These are phyloP conservation scores for Solanum sitiens DNA, from an alignment of 257 asterid species.

Conservation along the genomic window DNA sequence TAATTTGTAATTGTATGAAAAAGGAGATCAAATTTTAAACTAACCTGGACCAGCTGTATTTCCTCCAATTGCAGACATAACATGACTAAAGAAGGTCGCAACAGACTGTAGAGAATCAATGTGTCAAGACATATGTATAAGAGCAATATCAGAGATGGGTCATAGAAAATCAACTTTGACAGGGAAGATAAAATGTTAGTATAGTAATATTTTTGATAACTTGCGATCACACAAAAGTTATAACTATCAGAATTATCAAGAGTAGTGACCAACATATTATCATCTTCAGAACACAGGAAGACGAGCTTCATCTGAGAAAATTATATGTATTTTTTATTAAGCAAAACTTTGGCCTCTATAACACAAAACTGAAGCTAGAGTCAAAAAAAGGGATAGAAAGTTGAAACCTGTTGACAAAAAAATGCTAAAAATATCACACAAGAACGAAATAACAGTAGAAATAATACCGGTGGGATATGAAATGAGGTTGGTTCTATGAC, in stretches of 20 bases:
- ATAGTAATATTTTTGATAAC: background rate
- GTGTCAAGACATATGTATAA: background rate
- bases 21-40: background rate
- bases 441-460: background rate
- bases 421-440: background rate
- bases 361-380: background rate
- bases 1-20: background rate
- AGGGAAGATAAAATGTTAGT: background rate
- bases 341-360: background rate
- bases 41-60: conserved; percentile 96
- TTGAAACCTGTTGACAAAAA: background rate
- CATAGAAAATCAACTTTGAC: background rate
- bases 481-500: background rate
- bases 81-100: conserved; percentile 84
- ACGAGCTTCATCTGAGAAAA: background rate
- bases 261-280: background rate
- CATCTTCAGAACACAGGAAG: background rate
- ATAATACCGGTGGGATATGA: background rate
- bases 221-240: background rate
- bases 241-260: background rate
- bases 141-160: background rate
- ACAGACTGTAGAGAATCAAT: conserved; percentile 46
- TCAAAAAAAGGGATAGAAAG: background rate
- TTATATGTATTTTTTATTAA: background rate
- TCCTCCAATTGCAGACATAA: conserved; percentile 94